A percentile compares a stretch with the other conserved stretches of the same genome.
Evolutionary conservation across 192 early-diverging fungal species (phyloP).

Genomic region (Umbelopsis sp.): DNA sequence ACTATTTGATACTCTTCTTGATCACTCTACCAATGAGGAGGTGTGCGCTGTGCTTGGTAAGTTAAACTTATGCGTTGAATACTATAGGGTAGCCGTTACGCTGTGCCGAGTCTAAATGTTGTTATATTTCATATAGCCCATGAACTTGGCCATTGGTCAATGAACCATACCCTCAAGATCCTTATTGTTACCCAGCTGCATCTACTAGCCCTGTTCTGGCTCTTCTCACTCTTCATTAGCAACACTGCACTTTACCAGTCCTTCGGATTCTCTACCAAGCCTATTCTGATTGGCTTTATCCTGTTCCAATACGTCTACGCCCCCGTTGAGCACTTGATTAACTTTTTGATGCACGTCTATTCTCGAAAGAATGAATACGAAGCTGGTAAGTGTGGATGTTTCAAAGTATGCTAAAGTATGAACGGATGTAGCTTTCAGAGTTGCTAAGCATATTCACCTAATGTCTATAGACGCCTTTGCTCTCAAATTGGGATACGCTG

Average conservation of each 20-base stretch:
- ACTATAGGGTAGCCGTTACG: neutral
- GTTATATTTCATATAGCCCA: constrained; percentile 56
- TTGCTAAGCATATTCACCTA: neutral
- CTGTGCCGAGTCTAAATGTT: too few relatives aligned
- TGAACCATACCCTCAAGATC: constrained; percentile 79
- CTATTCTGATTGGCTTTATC: constrained; percentile 86
- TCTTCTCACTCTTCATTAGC: constrained; percentile 77
- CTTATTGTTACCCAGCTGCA: constrained; percentile 77
- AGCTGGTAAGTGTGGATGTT: constrained; percentile 51
- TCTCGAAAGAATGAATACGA: constrained; percentile 91
- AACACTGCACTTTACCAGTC: constrained; percentile 75
- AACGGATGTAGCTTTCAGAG: too few relatives aligned
- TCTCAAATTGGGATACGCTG: constrained; percentile 78
- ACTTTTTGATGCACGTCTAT: constrained; percentile 77
- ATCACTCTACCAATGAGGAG: constrained; percentile 82
- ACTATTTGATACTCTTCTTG: constrained; percentile 89
- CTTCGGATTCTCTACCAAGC: constrained; percentile 82
- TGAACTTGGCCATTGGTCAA: constrained; percentile 95
- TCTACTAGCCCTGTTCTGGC: constrained; percentile 72
- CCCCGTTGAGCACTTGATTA: constrained; percentile 76
- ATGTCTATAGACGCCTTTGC: constrained; percentile 72
- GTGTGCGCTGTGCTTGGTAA: constrained; percentile 91
- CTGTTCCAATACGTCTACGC: constrained; percentile 88
- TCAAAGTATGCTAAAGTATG: neutral
- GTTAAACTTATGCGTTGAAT: neutral